Evolutionary conservation across 176 grass and related monocot genomes (phyloP).

Genomic region (Hsuehochloa calcarea): DNA sequence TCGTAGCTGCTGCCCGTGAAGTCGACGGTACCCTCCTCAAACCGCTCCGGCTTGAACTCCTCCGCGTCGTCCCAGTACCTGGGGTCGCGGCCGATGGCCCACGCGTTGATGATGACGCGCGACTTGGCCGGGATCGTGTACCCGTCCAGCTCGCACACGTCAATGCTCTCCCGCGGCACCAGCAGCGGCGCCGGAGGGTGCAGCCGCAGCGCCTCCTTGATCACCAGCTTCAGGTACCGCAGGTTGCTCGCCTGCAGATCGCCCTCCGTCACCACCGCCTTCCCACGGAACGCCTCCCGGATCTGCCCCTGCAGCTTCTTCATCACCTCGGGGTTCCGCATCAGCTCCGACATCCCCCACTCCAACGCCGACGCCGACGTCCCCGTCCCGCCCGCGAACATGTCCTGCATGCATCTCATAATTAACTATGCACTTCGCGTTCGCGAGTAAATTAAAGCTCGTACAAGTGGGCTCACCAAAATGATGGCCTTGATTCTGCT

Average conservation of each 20-base stretch:
- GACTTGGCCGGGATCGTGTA: conserved; percentile 51
- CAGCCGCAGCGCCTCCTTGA: conserved; percentile 62
- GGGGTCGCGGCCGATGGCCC: conserved; percentile 40
- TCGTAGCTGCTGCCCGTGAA: conserved; percentile 47
- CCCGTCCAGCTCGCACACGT: conserved; percentile 38
- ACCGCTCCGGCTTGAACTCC: conserved; percentile 51
- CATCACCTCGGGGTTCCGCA: conserved; percentile 51
- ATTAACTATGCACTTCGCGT: background rate
- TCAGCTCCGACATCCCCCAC: conserved; percentile 79
- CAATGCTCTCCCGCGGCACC: conserved; percentile 46
- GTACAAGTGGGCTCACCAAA: conserved; percentile 3
- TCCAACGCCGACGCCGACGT: conserved; percentile 50
- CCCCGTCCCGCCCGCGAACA: conserved; percentile 59
- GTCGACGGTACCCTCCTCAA: conserved; percentile 24
- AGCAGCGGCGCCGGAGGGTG: conserved; percentile 64
- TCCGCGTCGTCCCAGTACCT: conserved; percentile 43
- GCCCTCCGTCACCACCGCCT: conserved; percentile 20
- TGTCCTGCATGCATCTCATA: conserved; percentile 30
- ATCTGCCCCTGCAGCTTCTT: conserved; percentile 58
- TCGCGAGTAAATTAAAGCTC: background rate
- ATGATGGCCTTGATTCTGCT: conserved; percentile 58
- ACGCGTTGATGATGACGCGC: conserved; percentile 37
- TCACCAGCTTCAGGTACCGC: conserved; percentile 58
- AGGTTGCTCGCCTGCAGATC: conserved; percentile 44
- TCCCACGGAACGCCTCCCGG: conserved; percentile 23